Percentiles rank a stretch among this genome's conserved stretches.
phyloP scores from a whole-genome alignment of 2,329 filamentous ascomycete species.

The Alternaria novae-zelandiae region DNA sequence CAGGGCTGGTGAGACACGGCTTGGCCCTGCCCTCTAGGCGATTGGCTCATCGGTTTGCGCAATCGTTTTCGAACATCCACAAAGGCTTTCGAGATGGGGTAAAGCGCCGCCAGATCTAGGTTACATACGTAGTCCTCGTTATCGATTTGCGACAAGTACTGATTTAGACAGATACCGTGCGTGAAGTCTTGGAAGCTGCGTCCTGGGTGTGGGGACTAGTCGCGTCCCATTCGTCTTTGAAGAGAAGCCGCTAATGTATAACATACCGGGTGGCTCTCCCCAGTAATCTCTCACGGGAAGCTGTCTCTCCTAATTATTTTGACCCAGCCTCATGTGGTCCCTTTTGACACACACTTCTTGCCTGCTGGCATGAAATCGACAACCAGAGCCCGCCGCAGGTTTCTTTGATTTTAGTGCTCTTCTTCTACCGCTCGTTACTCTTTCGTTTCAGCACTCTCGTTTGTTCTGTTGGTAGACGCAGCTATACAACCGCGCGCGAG shows the following conservation, averaged over 20 bases:
- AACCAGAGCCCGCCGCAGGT: conserved; percentile 32
- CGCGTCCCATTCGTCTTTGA: conserved; percentile 17
- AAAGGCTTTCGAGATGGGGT: conserved; percentile 16
- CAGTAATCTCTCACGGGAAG: conserved; percentile 20
- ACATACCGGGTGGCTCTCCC: conserved; percentile 22
- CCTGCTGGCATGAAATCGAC: conserved; percentile 39
- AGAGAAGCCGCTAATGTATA: conserved; percentile 21
- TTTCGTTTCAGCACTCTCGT: conserved; percentile 41
- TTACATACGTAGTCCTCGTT: conserved; percentile 16
- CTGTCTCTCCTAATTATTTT: conserved; percentile 22
- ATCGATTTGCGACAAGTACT: conserved; percentile 16
- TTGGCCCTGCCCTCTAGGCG: conserved; percentile 4
- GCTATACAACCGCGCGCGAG: conserved; percentile 34
- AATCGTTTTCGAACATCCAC: conserved; percentile 17
- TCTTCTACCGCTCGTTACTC: conserved; percentile 33
- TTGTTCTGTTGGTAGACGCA: conserved; percentile 38
- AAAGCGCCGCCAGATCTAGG: conserved; percentile 17
- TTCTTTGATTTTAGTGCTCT: conserved; percentile 35
- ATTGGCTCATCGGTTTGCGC: conserved; percentile 17
- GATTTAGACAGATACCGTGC: conserved; percentile 15
- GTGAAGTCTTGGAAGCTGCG: conserved; percentile 15
- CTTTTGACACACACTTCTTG: conserved; percentile 21
- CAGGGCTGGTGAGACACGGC: conserved; percentile 16
- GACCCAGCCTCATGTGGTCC: conserved; percentile 20
- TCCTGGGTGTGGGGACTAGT: conserved; percentile 19